Conservation (phyloP, 2,329 filamentous ascomycete species). For the Aspergillus viridinutans region DNA sequence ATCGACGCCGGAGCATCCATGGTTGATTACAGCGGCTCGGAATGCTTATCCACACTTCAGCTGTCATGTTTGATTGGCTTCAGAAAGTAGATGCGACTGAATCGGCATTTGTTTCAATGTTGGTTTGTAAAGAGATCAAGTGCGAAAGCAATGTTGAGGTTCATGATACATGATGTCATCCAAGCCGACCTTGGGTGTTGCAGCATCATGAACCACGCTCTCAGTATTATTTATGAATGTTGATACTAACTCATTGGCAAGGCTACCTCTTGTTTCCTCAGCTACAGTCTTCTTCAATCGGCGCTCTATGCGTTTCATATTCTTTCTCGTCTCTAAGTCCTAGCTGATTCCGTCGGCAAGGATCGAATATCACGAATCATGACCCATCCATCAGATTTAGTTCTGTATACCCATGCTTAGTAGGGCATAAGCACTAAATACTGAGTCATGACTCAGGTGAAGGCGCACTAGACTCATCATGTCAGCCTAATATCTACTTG, state of each 20-base stretch:
- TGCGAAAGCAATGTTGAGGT: neutral
- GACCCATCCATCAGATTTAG: neutral
- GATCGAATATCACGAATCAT: neutral
- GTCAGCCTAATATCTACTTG: too few species aligned
- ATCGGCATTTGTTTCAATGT: neutral
- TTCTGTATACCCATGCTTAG: neutral
- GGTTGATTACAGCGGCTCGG: neutral
- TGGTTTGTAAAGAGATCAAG: neutral
- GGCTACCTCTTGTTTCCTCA: too few species aligned
- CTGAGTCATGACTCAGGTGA: too few species aligned
- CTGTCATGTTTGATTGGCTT: neutral
- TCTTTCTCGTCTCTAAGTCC: too few species aligned
- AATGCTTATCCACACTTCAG: neutral
- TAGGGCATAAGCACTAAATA: neutral
- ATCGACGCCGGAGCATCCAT: neutral
- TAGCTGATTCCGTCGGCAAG: too few species aligned
- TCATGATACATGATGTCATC: neutral
- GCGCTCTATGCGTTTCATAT: too few species aligned
- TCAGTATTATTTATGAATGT: too few species aligned
- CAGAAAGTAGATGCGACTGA: neutral
- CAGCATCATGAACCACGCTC: too few species aligned
- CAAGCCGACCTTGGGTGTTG: neutral
- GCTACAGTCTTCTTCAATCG: too few species aligned
- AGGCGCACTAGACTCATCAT: neutral
- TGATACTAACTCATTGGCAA: too few species aligned